Base-by-base conservation (phyloP, 805 yeast species). In the Candida maltosa region DNA sequence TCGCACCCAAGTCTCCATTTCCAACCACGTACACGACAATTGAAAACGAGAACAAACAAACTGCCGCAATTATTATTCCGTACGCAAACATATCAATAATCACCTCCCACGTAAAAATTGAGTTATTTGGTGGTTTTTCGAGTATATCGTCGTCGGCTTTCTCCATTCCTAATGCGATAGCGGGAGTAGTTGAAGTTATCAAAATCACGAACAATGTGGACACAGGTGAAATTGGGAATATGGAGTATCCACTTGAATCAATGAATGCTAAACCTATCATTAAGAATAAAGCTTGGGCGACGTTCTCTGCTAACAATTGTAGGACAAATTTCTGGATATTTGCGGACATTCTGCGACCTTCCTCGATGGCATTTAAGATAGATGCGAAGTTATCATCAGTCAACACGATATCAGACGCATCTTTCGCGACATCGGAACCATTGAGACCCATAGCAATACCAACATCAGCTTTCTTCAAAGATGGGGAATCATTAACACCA, bases 371-470 rank as follows among this genome's bases (percentile, higher is more conserved):
- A 43, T 80, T 80, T 47, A 91, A 66, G 48, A 91, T 91, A 1
- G 97, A 87, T 40, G 93, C 79, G 63, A 91, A 91, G 55, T 91
- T 96, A 59, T 91, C 97, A 61, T 89, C 95, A 2, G 95, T 88
- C 44, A 89, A 71, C 39, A 89, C 87, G 95, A 89, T 89, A 60
- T 89, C 97, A 4, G 95, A 82, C 2, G 97, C 97, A 59, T 89
- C 97, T 52, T 89, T 89, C 30, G 97, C 97, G 25, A 89, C 97
- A 60, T 89, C 97, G 0, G 97, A 88, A 37, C 97, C 97, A 67
- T 84, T 80, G 51, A 76, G 75, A 39, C 87, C 89, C 91, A 88
- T 87, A 16, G 95, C 81, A 48, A 89, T 86, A 53, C 97, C 97
- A 46, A 88, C 88, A 61, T 88, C 96, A 4, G 97, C 96, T 47